Conservation (phyloP, 2,329 filamentous ascomycete species). For the Sodiomyces alkalinus region DNA sequence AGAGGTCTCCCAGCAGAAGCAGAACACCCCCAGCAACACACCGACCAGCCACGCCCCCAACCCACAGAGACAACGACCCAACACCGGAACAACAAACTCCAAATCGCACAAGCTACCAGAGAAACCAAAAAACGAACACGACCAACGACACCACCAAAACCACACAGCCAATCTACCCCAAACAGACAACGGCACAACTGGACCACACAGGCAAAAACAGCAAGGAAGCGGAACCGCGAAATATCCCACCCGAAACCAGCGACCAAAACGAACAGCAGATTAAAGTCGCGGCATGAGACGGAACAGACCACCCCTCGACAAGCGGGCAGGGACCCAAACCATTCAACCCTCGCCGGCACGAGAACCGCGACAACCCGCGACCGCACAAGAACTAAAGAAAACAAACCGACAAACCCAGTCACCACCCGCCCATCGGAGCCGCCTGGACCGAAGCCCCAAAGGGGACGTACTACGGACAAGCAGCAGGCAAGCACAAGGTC, state of each 20-base stretch:
- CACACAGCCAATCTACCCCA: constrained; percentile 96
- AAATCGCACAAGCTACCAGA: too few species aligned
- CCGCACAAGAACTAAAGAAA: constrained; percentile 97
- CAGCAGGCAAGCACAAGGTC: constrained; percentile 89
- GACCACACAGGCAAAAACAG: constrained; percentile 95
- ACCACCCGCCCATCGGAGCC: constrained; percentile 89
- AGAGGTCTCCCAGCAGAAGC: constrained; percentile 88
- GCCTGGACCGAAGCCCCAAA: constrained; percentile 83
- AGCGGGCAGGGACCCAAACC: constrained; percentile 95
- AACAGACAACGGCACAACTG: constrained; percentile 89
- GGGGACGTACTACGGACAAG: constrained; percentile 97
- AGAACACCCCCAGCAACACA: too few species aligned
- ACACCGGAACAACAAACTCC: too few species aligned
- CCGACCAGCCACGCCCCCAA: too few species aligned
- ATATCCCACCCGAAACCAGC: constrained; percentile 68
- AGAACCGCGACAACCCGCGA: constrained; percentile 91
- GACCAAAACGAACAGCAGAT: constrained; percentile 87
- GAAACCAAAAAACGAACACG: too few species aligned
- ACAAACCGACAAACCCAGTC: constrained; percentile 96
- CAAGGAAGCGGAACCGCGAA: constrained; percentile 89
- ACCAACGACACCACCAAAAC: constrained; percentile 99
- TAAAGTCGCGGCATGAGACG: constrained; percentile 90
- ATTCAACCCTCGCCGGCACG: constrained; percentile 90
- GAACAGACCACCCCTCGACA: constrained; percentile 91
- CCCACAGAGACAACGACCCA: too few species aligned